Evolutionary conservation across 2,329 filamentous ascomycete genomes (phyloP).

Genomic region (Teratosphaeria zuluensis): DNA sequence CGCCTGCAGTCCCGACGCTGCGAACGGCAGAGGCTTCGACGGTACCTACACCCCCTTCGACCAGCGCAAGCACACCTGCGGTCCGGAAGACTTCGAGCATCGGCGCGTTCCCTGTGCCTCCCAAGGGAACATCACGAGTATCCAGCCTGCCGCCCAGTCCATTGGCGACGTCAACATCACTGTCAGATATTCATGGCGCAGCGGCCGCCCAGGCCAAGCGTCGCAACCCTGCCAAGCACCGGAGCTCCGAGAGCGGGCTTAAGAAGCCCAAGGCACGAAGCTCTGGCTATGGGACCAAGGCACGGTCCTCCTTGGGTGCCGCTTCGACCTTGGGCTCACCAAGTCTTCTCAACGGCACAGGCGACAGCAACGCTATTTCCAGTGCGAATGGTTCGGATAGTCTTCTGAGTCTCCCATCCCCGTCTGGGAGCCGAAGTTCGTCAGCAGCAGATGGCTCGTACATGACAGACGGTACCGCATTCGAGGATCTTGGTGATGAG

Average conservation of each 20-base stretch:
- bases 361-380: constrained; percentile 64
- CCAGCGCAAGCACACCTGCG: constrained; percentile 22
- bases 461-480: constrained; percentile 79
- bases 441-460: constrained; percentile 88
- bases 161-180: constrained; percentile 40
- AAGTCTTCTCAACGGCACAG: constrained; percentile 69
- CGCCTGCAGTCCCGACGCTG: constrained; percentile 45
- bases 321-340: constrained; percentile 43
- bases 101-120: constrained; percentile 85
- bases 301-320: constrained; percentile 33
- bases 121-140: constrained; percentile 50
- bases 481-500: constrained; percentile 65
- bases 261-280: constrained; percentile 21
- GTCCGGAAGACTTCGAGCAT: constrained; percentile 87
- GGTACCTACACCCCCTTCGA: constrained; percentile 1
- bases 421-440: constrained; percentile 79
- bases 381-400: constrained; percentile 59
- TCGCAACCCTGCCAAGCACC: constrained; percentile 22
- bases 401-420: constrained; percentile 67
- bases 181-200: constrained; percentile 18
- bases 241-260: constrained; percentile 19
- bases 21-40: constrained; percentile 30
- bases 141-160: constrained; percentile 52
- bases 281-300: constrained; percentile 39
- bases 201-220: constrained; percentile 23